Conservation (phyloP, 2,329 filamentous ascomycete species). For the Helminthosporium solani region DNA sequence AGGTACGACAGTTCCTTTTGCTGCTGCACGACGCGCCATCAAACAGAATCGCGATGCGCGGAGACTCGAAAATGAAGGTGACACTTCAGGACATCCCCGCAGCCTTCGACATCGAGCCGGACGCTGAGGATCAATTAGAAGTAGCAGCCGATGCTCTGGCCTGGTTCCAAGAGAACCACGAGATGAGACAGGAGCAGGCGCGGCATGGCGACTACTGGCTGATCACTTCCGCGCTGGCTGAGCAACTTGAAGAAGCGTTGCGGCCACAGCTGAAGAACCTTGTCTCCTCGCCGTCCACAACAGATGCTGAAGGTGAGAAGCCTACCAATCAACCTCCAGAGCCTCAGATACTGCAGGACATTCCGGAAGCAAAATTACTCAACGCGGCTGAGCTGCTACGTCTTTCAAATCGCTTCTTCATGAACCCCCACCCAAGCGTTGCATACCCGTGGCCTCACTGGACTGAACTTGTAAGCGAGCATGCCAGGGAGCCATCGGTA, state of each 20-base stretch:
- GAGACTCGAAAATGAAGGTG: slow-evolving; percentile 30
- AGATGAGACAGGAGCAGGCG: slow-evolving; percentile 60
- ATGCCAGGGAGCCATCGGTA: slow-evolving; percentile 60
- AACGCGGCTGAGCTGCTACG: slow-evolving; percentile 28
- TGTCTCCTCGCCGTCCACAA: slow-evolving; percentile 19
- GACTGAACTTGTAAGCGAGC: slow-evolving; percentile 28
- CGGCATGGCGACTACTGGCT: slow-evolving; percentile 68
- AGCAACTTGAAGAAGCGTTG: slow-evolving; percentile 34
- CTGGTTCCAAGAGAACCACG: slow-evolving; percentile 62
- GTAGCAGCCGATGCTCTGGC: slow-evolving; percentile 66
- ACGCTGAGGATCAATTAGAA: slow-evolving; percentile 67
- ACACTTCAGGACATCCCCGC: slow-evolving; percentile 63
- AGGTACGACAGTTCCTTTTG: slow-evolving; percentile 69
- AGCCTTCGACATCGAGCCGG: slow-evolving; percentile 68
- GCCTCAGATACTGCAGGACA: slow-evolving; percentile 23
- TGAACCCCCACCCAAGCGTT: slow-evolving; percentile 34
- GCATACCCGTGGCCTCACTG: slow-evolving; percentile 36
- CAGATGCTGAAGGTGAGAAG: slow-evolving; percentile 9
- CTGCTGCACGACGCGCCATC: slow-evolving; percentile 57
- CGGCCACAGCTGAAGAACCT: background rate
- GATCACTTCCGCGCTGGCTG: slow-evolving; percentile 50
- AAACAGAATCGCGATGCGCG: slow-evolving; percentile 28
- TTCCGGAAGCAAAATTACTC: slow-evolving; percentile 38
- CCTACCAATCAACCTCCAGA: background rate
- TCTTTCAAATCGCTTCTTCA: slow-evolving; percentile 38